phyloP scores from a whole-genome alignment of 2,329 filamentous ascomycete species.

The Diplodia seriata region DNA sequence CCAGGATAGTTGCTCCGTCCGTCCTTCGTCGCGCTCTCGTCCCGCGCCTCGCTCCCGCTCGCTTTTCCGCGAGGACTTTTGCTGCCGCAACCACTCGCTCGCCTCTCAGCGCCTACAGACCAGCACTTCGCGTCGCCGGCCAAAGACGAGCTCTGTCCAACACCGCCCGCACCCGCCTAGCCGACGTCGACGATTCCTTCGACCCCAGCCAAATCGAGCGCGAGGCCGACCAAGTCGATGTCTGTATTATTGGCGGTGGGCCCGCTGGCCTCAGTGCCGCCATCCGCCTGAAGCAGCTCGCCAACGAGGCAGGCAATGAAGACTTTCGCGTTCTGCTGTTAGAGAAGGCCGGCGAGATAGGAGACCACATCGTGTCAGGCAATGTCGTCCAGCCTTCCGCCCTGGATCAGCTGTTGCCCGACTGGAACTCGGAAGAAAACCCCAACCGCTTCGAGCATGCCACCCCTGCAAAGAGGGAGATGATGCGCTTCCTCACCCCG shows the following conservation, averaged over 20 bases:
- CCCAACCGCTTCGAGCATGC: constrained; percentile 84
- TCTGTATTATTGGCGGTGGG: constrained; percentile 96
- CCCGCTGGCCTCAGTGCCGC: constrained; percentile 91
- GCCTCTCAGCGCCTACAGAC: constrained; percentile 36
- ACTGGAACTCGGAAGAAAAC: constrained; percentile 92
- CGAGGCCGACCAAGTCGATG: constrained; percentile 92
- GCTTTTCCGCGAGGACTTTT: constrained; percentile 7
- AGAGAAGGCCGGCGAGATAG: constrained; percentile 94
- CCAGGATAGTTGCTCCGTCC: constrained; percentile 28
- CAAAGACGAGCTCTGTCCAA: constrained; percentile 48
- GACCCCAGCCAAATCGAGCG: constrained; percentile 70
- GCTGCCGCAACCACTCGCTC: neutral
- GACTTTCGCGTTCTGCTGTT: constrained; percentile 92
- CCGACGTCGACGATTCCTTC: constrained; percentile 51
- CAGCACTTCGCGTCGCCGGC: constrained; percentile 47
- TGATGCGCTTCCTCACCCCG: constrained; percentile 94
- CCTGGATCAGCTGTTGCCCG: constrained; percentile 86
- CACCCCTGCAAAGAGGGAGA: constrained; percentile 82
- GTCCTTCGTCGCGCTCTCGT: constrained; percentile 26
- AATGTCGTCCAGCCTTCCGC: constrained; percentile 92
- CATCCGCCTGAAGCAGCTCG: constrained; percentile 93
- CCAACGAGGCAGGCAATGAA: constrained; percentile 92
- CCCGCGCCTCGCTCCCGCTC: neutral
- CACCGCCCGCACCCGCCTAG: constrained; percentile 43
- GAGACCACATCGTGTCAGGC: constrained; percentile 93